Evolutionary conservation across 768 basidiomycete species (phyloP), one percentile per base, ranked within the genome.

Genomic region (Rhodotorula graminis): DNA sequence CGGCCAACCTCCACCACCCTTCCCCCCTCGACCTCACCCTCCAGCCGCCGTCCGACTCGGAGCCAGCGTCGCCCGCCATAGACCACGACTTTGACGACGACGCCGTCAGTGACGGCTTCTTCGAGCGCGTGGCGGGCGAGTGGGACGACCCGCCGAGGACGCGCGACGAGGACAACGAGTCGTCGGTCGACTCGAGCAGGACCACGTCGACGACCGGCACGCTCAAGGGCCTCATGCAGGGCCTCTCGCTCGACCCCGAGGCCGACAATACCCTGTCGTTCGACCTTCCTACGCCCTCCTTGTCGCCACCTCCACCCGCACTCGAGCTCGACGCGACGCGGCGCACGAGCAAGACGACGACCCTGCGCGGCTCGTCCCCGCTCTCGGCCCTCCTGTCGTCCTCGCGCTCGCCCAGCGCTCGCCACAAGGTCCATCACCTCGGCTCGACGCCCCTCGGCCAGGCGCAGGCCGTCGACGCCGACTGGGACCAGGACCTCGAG

Each of bases 401-500:
- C 1, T 31, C 66, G 18, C 57, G 27, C 47, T 59, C 65, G 4
- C 29, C 59, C 25, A 23, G 31, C 11, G 62, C 62, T 1, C 67
- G 59, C 15, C 67, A 67, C 9, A 61, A 58, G 44, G 74, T 71
- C 0, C 46, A 27, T 6, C 70, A 71, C 53, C 63, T 71, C 49
- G 74, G 74, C 18, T 69, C 63, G 47, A 71, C 74, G 16, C 66
- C 58, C 1, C n/a, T 23, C 3, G 73, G 73, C 0, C 18, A 50
- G n/a, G 66, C 70, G 21, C 29, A 46, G 19, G 33, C 47, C 0
- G 74, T 71, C 27, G 70, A 61, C 47, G 44, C 61, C 31, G 74
- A 77, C 47, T 73, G 77, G 75, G 75, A 76, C 50, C 59, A 73
- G 42, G 77, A 76, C 46, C 68, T 78, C 47, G 72, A 78, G n/a